phyloP scores from a whole-genome alignment of 345 rosid species.

The Eucalyptus sp. region DNA sequence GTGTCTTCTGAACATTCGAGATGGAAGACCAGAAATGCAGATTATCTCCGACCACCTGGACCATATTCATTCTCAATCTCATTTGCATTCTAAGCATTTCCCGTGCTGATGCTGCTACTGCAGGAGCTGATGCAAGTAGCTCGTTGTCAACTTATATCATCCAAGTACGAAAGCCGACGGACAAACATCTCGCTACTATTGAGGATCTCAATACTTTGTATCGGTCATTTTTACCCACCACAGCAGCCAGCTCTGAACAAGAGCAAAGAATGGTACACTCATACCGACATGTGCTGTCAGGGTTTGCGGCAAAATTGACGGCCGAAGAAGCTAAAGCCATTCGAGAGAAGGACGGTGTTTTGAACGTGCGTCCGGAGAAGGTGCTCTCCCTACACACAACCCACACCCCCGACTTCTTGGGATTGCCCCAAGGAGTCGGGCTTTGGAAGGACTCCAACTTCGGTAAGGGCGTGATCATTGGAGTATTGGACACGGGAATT shows the following conservation, averaged over 20 bases:
- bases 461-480: slow-evolving; percentile 32
- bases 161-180: slow-evolving; percentile 15
- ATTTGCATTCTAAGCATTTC: neutral
- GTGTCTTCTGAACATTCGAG: neutral
- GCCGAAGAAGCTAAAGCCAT: slow-evolving; percentile 20
- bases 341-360: slow-evolving; percentile 14
- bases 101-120: neutral
- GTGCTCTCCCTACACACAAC: slow-evolving; percentile 30
- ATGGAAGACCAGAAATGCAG: neutral
- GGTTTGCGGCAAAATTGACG: slow-evolving; percentile 28
- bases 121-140: neutral
- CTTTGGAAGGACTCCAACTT: slow-evolving; percentile 24
- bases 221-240: slow-evolving; percentile 12
- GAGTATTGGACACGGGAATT: slow-evolving; percentile 39
- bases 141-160: slow-evolving; percentile 18
- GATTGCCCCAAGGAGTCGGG: slow-evolving; percentile 13
- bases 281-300: slow-evolving; percentile 12
- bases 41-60: neutral
- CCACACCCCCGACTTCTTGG: slow-evolving; percentile 28
- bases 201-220: slow-evolving; percentile 7
- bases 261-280: slow-evolving; percentile 5
- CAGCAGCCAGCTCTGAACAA: neutral
- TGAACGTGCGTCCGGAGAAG: slow-evolving; percentile 22
- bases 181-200: neutral
- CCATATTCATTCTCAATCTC: neutral